Evolutionary conservation across 306 rosid species (phyloP).

Genomic region (Lablab purpureus): DNA sequence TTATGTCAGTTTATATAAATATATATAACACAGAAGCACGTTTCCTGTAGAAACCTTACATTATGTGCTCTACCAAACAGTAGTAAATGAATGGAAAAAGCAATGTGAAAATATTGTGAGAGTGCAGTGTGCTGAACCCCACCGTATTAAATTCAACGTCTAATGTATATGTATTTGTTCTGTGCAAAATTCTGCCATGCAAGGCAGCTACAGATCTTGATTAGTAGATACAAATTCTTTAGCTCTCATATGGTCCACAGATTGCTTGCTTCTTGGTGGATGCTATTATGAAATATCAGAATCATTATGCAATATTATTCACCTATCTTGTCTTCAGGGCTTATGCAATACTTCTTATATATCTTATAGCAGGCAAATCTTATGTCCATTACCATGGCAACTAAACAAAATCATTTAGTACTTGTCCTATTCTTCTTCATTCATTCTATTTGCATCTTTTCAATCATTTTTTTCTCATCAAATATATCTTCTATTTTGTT

Average conservation of each 20-base stretch:
- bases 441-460: background rate
- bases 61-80: conserved; percentile 53
- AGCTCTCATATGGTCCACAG: background rate
- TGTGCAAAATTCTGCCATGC: conserved; percentile 15
- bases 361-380: background rate
- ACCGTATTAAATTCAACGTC: conserved; percentile 41
- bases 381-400: background rate
- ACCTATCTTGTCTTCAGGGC: background rate
- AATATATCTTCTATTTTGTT: too few relatives aligned
- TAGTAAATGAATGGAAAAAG: conserved; percentile 46
- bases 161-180: background rate
- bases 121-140: conserved; percentile 16
- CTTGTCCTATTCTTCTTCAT: background rate
- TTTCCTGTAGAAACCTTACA: conserved; percentile 40
- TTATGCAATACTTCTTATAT: background rate
- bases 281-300: conserved; percentile 21
- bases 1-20: conserved; percentile 34
- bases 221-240: conserved; percentile 12
- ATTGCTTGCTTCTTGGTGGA: background rate
- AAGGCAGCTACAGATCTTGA: conserved; percentile 13
- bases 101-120: conserved; percentile 31
- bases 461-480: background rate
- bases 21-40: background rate
- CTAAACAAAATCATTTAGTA: background rate
- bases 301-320: background rate